phyloP scores from a whole-genome alignment of 1,284 basidiomycete species.

The Trichosporon sp. region DNA sequence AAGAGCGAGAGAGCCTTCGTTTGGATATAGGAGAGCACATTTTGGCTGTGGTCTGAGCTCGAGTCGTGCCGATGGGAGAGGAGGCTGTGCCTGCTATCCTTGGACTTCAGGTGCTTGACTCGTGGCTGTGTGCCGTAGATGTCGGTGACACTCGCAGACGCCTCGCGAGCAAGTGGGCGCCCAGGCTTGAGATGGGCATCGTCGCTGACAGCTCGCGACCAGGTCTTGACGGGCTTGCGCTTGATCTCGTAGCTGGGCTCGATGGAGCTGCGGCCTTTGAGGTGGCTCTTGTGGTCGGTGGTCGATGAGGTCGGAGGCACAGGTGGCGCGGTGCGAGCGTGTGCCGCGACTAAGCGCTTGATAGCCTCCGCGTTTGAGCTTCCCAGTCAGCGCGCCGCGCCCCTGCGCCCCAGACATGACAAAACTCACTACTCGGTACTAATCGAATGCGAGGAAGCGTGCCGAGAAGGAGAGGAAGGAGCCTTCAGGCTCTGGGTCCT shows the following conservation, averaged over 20 bases:
- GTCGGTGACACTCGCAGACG: not conserved
- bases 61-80: not conserved
- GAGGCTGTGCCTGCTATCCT: not conserved
- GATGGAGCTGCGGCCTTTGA: not conserved
- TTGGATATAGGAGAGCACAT: not conserved
- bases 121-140: not conserved
- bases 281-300: not conserved
- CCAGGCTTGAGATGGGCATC: not conserved
- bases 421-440: not conserved
- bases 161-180: not conserved
- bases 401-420: not conserved
- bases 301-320: not conserved
- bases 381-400: not conserved
- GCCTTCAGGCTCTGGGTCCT: not conserved
- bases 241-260: not conserved
- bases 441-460: not conserved
- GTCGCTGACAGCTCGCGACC: not conserved
- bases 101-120: not conserved
- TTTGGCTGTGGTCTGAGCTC: not conserved
- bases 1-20: not conserved
- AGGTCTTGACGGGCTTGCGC: not conserved
- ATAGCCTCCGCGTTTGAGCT: not conserved
- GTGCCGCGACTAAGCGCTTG: not conserved
- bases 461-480: not conserved
- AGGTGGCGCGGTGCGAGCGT: not conserved